A percentile compares a stretch with the other conserved stretches of the same genome.
phyloP scores from a whole-genome alignment of 768 basidiomycete species.

The Podaxis rugospora region DNA sequence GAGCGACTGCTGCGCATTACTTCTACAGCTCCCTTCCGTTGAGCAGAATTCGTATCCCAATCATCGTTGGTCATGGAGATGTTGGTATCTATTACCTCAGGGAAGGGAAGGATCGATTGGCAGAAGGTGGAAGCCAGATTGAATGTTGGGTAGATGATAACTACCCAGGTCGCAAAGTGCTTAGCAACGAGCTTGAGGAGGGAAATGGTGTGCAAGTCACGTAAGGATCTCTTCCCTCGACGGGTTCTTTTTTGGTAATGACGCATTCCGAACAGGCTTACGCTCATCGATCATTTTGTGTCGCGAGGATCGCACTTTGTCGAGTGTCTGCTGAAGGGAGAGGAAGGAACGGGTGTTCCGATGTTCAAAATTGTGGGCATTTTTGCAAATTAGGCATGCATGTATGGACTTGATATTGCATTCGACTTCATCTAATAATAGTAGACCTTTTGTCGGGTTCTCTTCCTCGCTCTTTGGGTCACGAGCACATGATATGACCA shows the following conservation, averaged over 20 bases:
- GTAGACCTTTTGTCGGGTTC: neutral
- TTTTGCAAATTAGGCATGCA: conserved; percentile 58
- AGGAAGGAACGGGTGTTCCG: conserved; percentile 76
- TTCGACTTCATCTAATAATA: neutral
- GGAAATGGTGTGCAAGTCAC: conserved; percentile 28
- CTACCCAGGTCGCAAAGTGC: conserved; percentile 70
- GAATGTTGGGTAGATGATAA: conserved; percentile 99
- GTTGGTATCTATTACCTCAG: conserved; percentile 87
- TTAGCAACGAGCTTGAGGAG: conserved; percentile 42
- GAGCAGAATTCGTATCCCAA: conserved; percentile 76
- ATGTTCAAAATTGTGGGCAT: conserved; percentile 91
- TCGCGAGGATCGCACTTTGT: conserved; percentile 88
- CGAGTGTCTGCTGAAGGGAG: conserved; percentile 84
- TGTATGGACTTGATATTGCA: neutral
- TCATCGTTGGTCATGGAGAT: conserved; percentile 85
- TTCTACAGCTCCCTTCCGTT: conserved; percentile 90
- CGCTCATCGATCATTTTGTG: conserved; percentile 84
- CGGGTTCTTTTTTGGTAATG: neutral
- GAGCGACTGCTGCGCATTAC: conserved; percentile 66
- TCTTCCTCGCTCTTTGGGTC: neutral
- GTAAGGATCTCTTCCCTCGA: conserved; percentile 40
- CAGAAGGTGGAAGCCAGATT: conserved; percentile 54
- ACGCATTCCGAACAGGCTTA: conserved; percentile 43
- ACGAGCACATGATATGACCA: too few relatives aligned
- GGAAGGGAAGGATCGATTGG: conserved; percentile 64